Evolutionary conservation across 495 filamentous ascomycete species (phyloP), one percentile per base, ranked within the genome.

Genomic region (Podospora conica): DNA sequence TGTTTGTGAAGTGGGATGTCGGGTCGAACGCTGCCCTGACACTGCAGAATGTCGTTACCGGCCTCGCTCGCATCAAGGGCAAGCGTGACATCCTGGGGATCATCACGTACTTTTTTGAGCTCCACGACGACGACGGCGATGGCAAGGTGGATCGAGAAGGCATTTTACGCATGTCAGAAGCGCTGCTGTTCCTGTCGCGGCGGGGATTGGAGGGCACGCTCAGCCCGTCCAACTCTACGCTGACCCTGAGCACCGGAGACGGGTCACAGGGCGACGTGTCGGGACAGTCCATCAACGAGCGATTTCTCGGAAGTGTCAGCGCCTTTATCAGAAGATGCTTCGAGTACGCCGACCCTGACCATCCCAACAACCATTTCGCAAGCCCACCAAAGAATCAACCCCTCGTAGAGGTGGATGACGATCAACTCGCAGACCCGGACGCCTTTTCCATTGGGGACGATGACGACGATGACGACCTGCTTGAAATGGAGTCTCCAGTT

Each of bases 131-230:
- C 69, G 88, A 91, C 73, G 86, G 88, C 2, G 91, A 96, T 76
- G 95, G 96, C 8, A 90, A 86, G 68, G 93, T 98, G n/a, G 95
- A 98, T 76, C 87, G 96, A 4, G 95, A 98, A 76, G 95, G 95
- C 20, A 98, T 98, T 64, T 79, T 98, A 55, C 84, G 92, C 61
- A 97, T 98, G 68, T 97, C 93, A 1, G 95, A 98, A 78, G 92
- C 93, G 0, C 81, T 98, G 31, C 81, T 98, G 3, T 98, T 98
- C 80, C 85, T 98, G 6, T 96, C 92, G 1, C 85, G 95, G 8
- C 80, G 92, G 62, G 95, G 93, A 1, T 84, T 96, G n/a, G 90
- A 92, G 62, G 88, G 88, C 6, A 82, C 84, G 0, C 80, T 89
- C 58, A 87, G 83, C 33, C 83, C 87, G 28, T 77, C 79, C 1